phyloP scores from a whole-genome alignment of 1,284 basidiomycete genomes.

The Ceratorhiza oryzae-sativae region DNA sequence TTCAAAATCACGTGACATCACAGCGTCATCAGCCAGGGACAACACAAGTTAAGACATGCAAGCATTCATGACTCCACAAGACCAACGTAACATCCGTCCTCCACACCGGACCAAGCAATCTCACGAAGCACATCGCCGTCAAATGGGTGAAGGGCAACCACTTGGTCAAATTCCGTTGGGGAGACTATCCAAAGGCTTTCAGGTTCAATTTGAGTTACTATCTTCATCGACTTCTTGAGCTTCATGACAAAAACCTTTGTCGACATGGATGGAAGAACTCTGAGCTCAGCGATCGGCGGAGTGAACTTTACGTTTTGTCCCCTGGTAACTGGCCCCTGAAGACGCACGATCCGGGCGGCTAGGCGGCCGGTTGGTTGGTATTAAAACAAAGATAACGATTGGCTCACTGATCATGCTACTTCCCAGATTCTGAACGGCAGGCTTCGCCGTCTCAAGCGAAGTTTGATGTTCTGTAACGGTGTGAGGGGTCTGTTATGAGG shows the following conservation, averaged over 20 bases:
- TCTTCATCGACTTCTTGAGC: conserved; percentile 56
- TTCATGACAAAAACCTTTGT: conserved; percentile 64
- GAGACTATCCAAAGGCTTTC: conserved; percentile 30
- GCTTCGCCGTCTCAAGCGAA: conserved; percentile 54
- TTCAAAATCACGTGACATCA: conserved; percentile 16
- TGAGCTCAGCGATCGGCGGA: conserved; percentile 52
- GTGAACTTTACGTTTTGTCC: background rate
- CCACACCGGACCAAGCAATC: conserved; percentile 74
- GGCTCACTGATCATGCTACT: conserved; percentile 66
- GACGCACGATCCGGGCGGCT: background rate
- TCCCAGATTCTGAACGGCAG: conserved; percentile 61
- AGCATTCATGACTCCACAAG: conserved; percentile 13
- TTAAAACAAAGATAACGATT: no score
- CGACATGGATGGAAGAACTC: conserved; percentile 70
- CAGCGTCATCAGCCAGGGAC: background rate
- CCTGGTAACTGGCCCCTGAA: conserved; percentile 1
- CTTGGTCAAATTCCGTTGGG: background rate
- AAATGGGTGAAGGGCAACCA: conserved; percentile 16
- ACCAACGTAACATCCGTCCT: conserved; percentile 53
- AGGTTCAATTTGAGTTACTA: conserved; percentile 5
- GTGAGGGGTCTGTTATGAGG: conserved; percentile 20
- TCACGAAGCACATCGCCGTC: conserved; percentile 51
- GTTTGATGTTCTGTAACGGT: conserved; percentile 65
- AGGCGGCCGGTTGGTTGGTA: background rate
- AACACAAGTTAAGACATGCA: background rate